Base-by-base conservation (phyloP, 305 asterid genomes). In the Solanum aculeatissimum region DNA sequence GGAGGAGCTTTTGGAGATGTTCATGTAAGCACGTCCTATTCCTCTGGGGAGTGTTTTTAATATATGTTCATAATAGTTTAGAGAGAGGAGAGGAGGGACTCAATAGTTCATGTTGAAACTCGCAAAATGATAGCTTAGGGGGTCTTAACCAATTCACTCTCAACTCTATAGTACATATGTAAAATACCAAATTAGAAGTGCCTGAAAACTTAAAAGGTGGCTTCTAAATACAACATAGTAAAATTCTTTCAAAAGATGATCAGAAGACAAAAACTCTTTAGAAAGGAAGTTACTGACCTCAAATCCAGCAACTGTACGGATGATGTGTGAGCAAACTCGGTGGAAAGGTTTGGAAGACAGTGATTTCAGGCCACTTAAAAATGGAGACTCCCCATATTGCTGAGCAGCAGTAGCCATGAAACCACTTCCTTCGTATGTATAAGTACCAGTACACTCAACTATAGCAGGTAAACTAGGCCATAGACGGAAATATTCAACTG, bases 401-500 rank as follows among this genome's bases (percentile, higher is more conserved):
- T 94, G 98, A 13, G 98, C 98, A 63, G 98, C 98, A 69, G 98
- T 95, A 75, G 98, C 98, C 91, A 90, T 95, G 89, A 95, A 95
- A 12, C 98, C 98, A 89, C 98, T 95, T 84, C 98, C 98, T 93
- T 95, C 98, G 32, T 95, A 95, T 35, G 92, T 89, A 83, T 95
- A 94, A n/a, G 95, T 92, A 82, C 98, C 98, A 1, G 97, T 93
- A 83, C 91, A 95, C 90, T 95, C 98, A 84, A 91, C 93, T 87
- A 95, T 91, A 84, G 97, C 98, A 70, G 98, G 98, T 82, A 95
- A 90, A 89, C 98, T 94, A 68, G 98, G 98, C 98, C 98, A 95
- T 27, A 95, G 85, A 74, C 98, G 94, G 88, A 95, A 95, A 90
- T 93, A 95, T 86, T 95, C 98, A 57, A 95, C 98, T 1, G 98